Percentiles rank a stretch among this genome's conserved stretches.
Evolutionary conservation across 2,329 filamentous ascomycete genomes (phyloP).

Genomic region (Westerdykella sp.): DNA sequence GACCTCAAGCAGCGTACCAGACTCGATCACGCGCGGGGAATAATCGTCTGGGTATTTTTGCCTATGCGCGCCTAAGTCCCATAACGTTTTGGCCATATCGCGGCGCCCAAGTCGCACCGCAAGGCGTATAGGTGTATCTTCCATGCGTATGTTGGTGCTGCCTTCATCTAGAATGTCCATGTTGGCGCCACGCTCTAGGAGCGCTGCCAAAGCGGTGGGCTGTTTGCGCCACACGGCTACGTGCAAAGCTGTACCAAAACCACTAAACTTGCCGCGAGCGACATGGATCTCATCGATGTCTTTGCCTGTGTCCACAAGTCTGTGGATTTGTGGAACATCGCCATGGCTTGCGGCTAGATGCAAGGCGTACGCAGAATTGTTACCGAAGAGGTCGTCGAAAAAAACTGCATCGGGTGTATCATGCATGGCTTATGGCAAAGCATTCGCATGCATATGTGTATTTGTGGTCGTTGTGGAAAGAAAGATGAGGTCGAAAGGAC

Average conservation of each 20-base stretch:
- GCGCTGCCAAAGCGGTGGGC: slow-evolving; percentile 1
- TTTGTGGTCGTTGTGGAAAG: slow-evolving; percentile 1
- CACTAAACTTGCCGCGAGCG: not conserved
- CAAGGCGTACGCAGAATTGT: not conserved
- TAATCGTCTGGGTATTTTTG: too few species aligned
- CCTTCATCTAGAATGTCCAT: slow-evolving; percentile 2
- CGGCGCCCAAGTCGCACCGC: slow-evolving; percentile 2
- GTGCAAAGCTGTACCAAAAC: slow-evolving; percentile 2
- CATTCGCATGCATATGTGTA: not conserved
- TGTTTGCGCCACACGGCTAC: slow-evolving; percentile 2
- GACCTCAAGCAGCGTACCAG: too few species aligned
- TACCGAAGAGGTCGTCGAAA: not conserved
- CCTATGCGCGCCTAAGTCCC: too few species aligned
- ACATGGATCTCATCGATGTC: slow-evolving; percentile 1
- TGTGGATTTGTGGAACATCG: slow-evolving; percentile 4
- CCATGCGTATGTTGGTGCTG: not conserved
- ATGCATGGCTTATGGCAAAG: not conserved
- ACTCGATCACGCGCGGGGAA: too few species aligned
- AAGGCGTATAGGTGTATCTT: slow-evolving; percentile 3
- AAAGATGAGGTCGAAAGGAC: not conserved
- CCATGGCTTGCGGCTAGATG: slow-evolving; percentile 4
- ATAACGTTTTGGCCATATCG: not conserved
- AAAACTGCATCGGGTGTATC: slow-evolving; percentile 1
- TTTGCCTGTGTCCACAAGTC: slow-evolving; percentile 1
- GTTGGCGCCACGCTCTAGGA: slow-evolving; percentile 2